These are phyloP conservation scores for Mikania micrantha DNA, from an alignment of 129 eudicot species.

Conservation along the genomic window DNA sequence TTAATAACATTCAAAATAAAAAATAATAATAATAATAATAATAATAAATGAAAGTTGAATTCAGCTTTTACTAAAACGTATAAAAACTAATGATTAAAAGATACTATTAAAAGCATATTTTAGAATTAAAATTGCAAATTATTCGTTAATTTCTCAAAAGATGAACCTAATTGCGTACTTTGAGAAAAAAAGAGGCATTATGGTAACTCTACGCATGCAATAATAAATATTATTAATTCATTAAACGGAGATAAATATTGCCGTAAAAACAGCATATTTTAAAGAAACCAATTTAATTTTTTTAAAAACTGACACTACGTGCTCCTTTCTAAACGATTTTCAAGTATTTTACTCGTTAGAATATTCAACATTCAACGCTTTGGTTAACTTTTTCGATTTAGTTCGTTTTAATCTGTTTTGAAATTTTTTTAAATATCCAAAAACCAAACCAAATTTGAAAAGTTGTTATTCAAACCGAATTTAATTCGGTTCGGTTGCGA, in stretches of 20 bases:
- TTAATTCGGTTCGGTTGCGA: too few species aligned
- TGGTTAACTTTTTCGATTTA: too few species aligned
- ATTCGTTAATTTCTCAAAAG: constrained; percentile 18
- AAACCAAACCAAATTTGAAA: too few species aligned
- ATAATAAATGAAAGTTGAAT: neutral
- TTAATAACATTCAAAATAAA: neutral
- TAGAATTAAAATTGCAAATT: constrained; percentile 3
- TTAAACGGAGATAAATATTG: neutral
- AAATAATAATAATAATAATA: too few species aligned
- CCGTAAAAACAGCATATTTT: constrained; percentile 8
- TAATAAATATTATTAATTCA: neutral
- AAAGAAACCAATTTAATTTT: too few species aligned
- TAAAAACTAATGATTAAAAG: constrained; percentile 21
- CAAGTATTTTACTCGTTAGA: too few species aligned
- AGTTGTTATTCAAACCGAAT: too few species aligned
- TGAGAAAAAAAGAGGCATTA: neutral
- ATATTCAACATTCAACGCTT: too few species aligned
- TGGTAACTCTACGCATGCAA: constrained; percentile 15
- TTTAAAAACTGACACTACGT: too few species aligned
- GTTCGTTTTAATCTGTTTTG: too few species aligned
- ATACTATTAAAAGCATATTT: neutral
- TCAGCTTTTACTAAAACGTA: neutral
- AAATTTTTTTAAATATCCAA: too few species aligned
- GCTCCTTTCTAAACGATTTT: too few species aligned
- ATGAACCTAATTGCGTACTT: constrained; percentile 21